Conservation (phyloP, 805 yeast species). For the Metschnikowia cubensis region DNA sequence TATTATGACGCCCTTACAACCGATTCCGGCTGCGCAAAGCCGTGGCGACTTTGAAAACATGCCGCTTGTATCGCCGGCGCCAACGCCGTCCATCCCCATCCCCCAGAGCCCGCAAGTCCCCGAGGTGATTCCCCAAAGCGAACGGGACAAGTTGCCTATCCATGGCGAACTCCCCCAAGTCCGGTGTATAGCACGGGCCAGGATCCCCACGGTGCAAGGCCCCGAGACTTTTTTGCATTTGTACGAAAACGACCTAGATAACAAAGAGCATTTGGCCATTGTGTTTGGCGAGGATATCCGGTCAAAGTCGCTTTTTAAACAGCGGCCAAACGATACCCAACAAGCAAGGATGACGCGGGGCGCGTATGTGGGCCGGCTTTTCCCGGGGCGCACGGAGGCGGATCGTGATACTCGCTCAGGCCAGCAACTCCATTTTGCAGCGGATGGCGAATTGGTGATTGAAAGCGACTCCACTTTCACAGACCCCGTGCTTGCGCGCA, state of each 20-base stretch:
- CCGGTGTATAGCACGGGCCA: slow-evolving; percentile 85
- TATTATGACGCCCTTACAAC: slow-evolving; percentile 9
- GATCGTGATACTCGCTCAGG: slow-evolving; percentile 46
- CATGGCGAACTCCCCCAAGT: slow-evolving; percentile 67
- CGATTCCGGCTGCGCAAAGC: slow-evolving; percentile 7
- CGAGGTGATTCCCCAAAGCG: slow-evolving; percentile 18
- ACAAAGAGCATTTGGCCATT: slow-evolving; percentile 93
- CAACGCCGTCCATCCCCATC: slow-evolving; percentile 11
- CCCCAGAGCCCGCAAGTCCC: slow-evolving; percentile 12
- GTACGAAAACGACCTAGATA: slow-evolving; percentile 79
- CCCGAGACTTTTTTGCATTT: slow-evolving; percentile 91
- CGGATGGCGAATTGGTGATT: slow-evolving; percentile 26
- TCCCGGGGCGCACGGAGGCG: slow-evolving; percentile 78
- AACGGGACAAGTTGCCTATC: slow-evolving; percentile 34
- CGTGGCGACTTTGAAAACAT: slow-evolving; percentile 10
- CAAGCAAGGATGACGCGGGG: slow-evolving; percentile 97
- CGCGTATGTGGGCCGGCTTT: slow-evolving; percentile 85
- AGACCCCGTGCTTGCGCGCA: slow-evolving; percentile 64
- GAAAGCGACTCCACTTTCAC: slow-evolving; percentile 24
- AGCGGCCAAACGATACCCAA: slow-evolving; percentile 70
- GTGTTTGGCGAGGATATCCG: slow-evolving; percentile 93
- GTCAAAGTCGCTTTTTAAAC: slow-evolving; percentile 64
- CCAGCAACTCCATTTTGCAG: slow-evolving; percentile 29
- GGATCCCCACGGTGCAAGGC: slow-evolving; percentile 94
- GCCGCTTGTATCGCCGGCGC: slow-evolving; percentile 19